Conservation (phyloP, 805 yeast genomes). For the Ogataea methanolica region DNA sequence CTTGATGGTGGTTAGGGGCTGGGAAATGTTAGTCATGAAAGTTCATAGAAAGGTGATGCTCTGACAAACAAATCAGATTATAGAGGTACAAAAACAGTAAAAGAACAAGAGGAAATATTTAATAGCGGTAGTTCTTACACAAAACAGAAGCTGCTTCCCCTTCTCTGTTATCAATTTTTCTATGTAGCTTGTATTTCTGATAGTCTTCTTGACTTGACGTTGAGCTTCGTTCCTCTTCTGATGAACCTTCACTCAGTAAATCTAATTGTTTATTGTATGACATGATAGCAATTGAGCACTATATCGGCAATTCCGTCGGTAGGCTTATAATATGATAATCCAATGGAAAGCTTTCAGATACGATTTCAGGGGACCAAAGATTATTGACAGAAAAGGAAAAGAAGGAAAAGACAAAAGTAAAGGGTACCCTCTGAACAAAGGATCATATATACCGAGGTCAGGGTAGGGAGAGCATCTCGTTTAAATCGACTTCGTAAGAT, state of each 20-base stretch:
- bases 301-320: too few relatives aligned
- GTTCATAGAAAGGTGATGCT: conserved; percentile 1
- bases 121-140: conserved; percentile 9
- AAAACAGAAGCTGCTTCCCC: conserved; percentile 3
- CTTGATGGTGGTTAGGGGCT: conserved; percentile 16
- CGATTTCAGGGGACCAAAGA: too few relatives aligned
- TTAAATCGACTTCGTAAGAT: too few relatives aligned
- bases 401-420: too few relatives aligned
- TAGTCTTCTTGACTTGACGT: background rate
- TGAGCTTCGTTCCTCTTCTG: conserved; percentile 8
- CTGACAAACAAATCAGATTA: background rate
- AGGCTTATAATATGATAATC: too few relatives aligned
- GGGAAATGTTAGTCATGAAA: too few relatives aligned
- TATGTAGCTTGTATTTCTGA: background rate
- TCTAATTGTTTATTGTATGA: conserved; percentile 19
- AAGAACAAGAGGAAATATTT: background rate
- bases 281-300: conserved; percentile 3
- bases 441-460: too few relatives aligned
- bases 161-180: background rate
- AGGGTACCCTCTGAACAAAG: too few relatives aligned
- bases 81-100: background rate
- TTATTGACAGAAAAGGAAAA: too few relatives aligned
- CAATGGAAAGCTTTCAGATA: too few relatives aligned
- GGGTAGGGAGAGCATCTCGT: too few relatives aligned
- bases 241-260: conserved; percentile 14